phyloP scores from a whole-genome alignment of 2,329 filamentous ascomycete species.

The Sarocladium kiliense region DNA sequence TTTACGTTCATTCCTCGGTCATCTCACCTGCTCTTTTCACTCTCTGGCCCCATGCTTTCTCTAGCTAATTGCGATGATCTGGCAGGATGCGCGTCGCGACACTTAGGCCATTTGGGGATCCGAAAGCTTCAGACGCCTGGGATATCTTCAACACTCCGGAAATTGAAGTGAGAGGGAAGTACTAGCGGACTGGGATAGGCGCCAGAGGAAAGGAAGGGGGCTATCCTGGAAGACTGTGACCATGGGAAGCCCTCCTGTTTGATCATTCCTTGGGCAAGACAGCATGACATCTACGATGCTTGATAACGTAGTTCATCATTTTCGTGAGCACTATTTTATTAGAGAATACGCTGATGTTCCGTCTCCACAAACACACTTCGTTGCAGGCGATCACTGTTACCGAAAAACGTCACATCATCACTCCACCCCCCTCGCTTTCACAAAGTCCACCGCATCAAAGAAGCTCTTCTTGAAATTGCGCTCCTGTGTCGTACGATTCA shows the following conservation, averaged over 20 bases:
- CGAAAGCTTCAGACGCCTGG: slow-evolving; percentile 13
- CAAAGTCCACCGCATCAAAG: slow-evolving; percentile 51
- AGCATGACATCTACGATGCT: too few species aligned
- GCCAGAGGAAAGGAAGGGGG: too few species aligned
- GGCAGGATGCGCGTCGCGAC: slow-evolving; percentile 10
- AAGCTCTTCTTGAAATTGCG: slow-evolving; percentile 52
- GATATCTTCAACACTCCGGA: slow-evolving; percentile 5
- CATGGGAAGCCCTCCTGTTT: too few species aligned
- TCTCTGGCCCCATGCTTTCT: background rate
- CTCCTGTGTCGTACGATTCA: slow-evolving; percentile 47
- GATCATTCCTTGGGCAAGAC: too few species aligned
- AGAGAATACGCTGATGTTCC: too few species aligned
- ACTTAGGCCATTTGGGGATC: background rate
- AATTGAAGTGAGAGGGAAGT: slow-evolving; percentile 9
- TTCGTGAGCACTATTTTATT: too few species aligned
- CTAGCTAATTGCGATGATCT: too few species aligned
- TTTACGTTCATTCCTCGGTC: slow-evolving; percentile 14
- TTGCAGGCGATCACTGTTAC: too few species aligned
- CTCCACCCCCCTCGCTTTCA: slow-evolving; percentile 26
- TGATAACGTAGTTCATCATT: too few species aligned
- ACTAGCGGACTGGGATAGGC: background rate
- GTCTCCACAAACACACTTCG: too few species aligned
- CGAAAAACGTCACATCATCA: too few species aligned
- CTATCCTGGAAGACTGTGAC: too few species aligned
- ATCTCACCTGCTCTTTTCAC: background rate